Evolutionary conservation across 305 asterid genomes (phyloP), one percentile per base, ranked within the genome.

Genomic region (Rubia tinctorum): DNA sequence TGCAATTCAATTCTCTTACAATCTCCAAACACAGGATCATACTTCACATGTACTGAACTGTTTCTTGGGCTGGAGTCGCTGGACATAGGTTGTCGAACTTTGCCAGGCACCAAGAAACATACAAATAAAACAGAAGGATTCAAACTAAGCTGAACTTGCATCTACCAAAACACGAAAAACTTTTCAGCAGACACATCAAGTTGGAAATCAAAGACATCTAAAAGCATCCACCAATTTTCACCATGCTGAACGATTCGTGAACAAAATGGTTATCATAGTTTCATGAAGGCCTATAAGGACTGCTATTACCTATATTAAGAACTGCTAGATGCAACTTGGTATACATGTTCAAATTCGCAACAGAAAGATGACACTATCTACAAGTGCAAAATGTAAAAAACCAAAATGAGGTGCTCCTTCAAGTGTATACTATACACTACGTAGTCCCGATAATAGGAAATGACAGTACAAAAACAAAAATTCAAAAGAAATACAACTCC

Each of bases 1-100:
- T 43, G 71, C 71, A 75, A 8, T 61, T 67, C 67, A 79, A 65
- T 75, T n/a, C 55, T 75, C 44, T 75, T 66, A 72, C 49, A 68
- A 76, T 44, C 68, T 64, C 55, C 62, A 74, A 76, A 73, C 37
- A 17, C 25, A 22, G 44, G 43, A 61, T 27, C 25, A 39, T n/a
- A 45, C 30, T 56, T 30, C 18, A 30, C 25, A 45, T 53, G 13
- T 22, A 51, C 23, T 13, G 18, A 15, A 30, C 43, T 49, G 25
- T 64, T 67, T 51, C 71, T 73, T 64, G 25, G 14, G 49, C 51
- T 73, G 30, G 44, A 47, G 49, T 44, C 5, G 49, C 37, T 72
- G 44, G 58, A 60, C 45, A 61, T 37, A 40, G 49, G 15, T 40
- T 44, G 20, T 49, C 60, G 18, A 51, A 10, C 23, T n/a, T 73